A percentile compares a stretch with the other conserved stretches of the same genome.
Evolutionary conservation across 2,329 filamentous ascomycete genomes (phyloP).

Genomic region (Penicillium sp.): DNA sequence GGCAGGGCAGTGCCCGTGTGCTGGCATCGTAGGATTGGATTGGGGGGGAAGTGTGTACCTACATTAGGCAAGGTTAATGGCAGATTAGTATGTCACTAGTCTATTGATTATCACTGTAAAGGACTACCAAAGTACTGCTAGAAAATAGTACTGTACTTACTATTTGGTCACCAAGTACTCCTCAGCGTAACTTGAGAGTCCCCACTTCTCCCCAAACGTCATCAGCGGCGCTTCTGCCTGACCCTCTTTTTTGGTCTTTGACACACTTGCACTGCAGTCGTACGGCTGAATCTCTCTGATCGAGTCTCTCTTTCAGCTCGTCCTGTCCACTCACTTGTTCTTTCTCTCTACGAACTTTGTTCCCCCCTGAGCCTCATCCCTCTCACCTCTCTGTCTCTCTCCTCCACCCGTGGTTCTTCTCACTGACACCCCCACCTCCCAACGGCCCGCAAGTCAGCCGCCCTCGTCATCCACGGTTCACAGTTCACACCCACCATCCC

Average conservation of each 20-base stretch:
- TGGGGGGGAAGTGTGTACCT: constrained; percentile 6
- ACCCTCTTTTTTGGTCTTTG: constrained; percentile 7
- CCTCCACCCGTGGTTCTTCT: constrained; percentile 22
- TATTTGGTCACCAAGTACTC: no score
- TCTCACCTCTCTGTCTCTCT: not conserved
- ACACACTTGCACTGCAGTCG: not conserved
- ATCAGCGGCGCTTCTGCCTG: constrained; percentile 26
- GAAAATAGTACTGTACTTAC: no score
- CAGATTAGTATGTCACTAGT: not conserved
- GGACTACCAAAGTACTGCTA: no score
- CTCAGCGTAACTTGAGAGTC: not conserved
- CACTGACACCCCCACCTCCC: constrained; percentile 18
- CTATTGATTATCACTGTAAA: no score
- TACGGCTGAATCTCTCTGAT: constrained; percentile 17
- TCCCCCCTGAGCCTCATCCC: not conserved
- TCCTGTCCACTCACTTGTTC: not conserved
- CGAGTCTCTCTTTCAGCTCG: constrained; percentile 5
- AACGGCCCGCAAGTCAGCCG: constrained; percentile 39
- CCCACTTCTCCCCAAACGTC: constrained; percentile 14
- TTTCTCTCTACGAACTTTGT: not conserved
- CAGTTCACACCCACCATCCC: not conserved
- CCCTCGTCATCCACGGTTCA: constrained; percentile 41
- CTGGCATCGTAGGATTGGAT: constrained; percentile 10
- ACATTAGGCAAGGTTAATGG: constrained; percentile 12
- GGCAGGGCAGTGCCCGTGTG: not conserved